Evolutionary conservation across 2,329 filamentous ascomycete species (phyloP).

Genomic region (Phaeosphaeria sp.): DNA sequence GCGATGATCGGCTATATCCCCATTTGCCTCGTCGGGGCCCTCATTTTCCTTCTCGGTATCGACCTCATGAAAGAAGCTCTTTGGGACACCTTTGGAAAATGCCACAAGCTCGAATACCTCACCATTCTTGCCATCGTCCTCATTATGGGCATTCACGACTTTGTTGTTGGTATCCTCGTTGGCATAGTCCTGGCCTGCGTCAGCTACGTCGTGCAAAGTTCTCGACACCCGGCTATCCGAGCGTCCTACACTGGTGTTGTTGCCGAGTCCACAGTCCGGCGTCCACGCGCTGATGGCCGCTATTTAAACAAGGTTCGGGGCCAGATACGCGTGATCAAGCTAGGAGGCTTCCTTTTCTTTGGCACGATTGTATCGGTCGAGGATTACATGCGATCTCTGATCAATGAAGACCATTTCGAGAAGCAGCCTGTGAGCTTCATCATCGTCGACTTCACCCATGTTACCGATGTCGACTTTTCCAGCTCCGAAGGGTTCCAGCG

Average conservation of each 20-base stretch:
- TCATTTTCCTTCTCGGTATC: conserved; percentile 95
- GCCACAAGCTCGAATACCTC: conserved; percentile 85
- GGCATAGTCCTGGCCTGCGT: conserved; percentile 92
- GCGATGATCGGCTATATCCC: conserved; percentile 92
- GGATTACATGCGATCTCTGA: conserved; percentile 79
- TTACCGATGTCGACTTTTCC: conserved; percentile 93
- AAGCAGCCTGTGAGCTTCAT: conserved; percentile 85
- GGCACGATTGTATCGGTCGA: conserved; percentile 97
- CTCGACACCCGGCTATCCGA: conserved; percentile 84
- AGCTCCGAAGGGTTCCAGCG: conserved; percentile 94
- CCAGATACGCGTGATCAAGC: conserved; percentile 89
- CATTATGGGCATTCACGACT: conserved; percentile 96
- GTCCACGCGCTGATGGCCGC: conserved; percentile 86
- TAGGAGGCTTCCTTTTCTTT: conserved; percentile 96
- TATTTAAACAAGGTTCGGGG: conserved; percentile 85
- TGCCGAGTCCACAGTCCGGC: conserved; percentile 88
- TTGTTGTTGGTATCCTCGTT: conserved; percentile 90
- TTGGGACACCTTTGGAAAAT: conserved; percentile 84
- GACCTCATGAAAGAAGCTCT: conserved; percentile 89
- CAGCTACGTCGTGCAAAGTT: conserved; percentile 89
- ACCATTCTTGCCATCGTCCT: conserved; percentile 89
- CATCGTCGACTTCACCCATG: conserved; percentile 85
- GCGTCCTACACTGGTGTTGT: conserved; percentile 89
- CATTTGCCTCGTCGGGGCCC: conserved; percentile 92
- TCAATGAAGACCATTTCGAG: conserved; percentile 81